Conservation (phyloP, 441 rosid species). For the Kokia cookei region DNA sequence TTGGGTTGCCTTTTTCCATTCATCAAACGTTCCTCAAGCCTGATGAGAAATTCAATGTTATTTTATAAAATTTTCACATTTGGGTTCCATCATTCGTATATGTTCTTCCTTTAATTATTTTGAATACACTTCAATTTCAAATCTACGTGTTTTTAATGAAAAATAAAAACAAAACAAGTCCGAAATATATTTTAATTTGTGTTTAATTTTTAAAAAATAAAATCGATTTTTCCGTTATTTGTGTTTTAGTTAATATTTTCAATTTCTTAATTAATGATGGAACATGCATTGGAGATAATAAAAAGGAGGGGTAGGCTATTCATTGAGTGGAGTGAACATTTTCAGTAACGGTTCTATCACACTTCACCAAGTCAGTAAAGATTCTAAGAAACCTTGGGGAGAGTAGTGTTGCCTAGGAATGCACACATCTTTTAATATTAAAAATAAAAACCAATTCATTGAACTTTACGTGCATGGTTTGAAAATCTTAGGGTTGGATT, state of each 20-base stretch:
- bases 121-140: no score
- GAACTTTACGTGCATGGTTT: not conserved
- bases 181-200: no score
- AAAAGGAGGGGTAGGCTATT: not conserved
- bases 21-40: not conserved
- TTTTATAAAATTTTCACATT: no score
- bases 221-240: no score
- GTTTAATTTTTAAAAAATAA: no score
- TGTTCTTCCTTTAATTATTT: no score
- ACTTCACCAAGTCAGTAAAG: not conserved
- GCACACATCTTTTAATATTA: not conserved
- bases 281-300: not conserved
- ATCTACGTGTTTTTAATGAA: no score
- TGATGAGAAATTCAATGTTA: no score
- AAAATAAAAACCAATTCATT: not conserved
- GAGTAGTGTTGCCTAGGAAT: not conserved
- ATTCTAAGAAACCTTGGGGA: not conserved
- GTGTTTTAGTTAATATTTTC: no score
- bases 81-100: no score
- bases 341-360: not conserved
- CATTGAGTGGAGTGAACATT: not conserved
- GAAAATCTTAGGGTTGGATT: no score
- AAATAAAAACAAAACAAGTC: accelerated
- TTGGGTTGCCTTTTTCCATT: not conserved
- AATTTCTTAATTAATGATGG: no score